A percentile compares a stretch with the other conserved stretches of the same genome.
These are phyloP conservation scores for Chlamydomonas applanata DNA, from an alignment of 139 green algal species.

Conservation along the genomic window DNA sequence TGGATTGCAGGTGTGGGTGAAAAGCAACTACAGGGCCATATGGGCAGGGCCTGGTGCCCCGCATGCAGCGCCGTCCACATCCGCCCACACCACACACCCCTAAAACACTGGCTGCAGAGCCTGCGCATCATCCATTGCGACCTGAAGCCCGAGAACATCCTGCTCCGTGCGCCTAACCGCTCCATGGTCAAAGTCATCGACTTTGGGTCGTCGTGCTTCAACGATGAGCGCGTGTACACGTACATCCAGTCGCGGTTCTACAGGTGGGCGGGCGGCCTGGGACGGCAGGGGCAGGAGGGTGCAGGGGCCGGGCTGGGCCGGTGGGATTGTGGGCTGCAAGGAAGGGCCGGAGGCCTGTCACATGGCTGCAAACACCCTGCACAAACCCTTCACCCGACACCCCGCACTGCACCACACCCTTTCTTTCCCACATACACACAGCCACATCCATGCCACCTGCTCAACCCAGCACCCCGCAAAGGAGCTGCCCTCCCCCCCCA, in stretches of 20 bases:
- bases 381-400: not conserved
- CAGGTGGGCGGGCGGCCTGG: constrained; percentile 9
- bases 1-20: too few species aligned
- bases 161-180: constrained; percentile 63
- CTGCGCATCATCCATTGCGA: constrained; percentile 80
- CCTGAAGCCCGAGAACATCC: constrained; percentile 87
- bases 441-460: too few species aligned
- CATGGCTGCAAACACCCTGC: too few species aligned
- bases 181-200: constrained; percentile 85
- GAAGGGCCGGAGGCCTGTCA: too few species aligned
- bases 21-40: not conserved
- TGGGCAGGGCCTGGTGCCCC: too few species aligned
- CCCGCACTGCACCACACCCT: not conserved
- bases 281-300: not conserved
- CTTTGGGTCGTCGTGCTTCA: constrained; percentile 81
- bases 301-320: too few species aligned
- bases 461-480: not conserved
- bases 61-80: too few species aligned
- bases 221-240: constrained; percentile 71
- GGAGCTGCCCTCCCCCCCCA: not conserved
- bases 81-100: not conserved
- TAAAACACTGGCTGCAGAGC: constrained; percentile 9
- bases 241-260: constrained; percentile 79
- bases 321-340: too few species aligned
- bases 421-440: too few species aligned